Evolutionary conservation across 306 rosid species (phyloP), one percentile per base, ranked within the genome.

Genomic region (Cajanus cajan): DNA sequence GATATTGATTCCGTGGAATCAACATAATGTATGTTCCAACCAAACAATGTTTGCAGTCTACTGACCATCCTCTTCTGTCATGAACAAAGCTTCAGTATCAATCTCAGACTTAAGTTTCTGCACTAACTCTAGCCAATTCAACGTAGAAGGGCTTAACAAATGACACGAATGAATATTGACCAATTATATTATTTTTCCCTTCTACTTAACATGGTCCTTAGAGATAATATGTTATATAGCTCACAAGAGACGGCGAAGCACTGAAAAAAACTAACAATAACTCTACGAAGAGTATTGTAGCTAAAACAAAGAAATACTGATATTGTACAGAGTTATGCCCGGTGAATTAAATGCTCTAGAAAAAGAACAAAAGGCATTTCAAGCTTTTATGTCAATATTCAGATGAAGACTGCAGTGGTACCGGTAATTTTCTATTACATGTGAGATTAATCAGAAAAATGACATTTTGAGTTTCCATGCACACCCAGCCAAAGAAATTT

Each of bases 1-100:
- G 80, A 80, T 86, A 92, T 86, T 74, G 90, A 87, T 74, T 92
- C 92, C 0, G 98, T 89, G 76, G 97, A 87, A 82, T 92, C 93
- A 78, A 90, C 79, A 39, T 66, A 85, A 79, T 89, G 87, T 74
- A 94, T 89, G 71, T 85, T 81, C 98, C 97, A 94, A 66, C 88
- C 88, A 80, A 90, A 94, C 81, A 94, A 44, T 0, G 82, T 85
- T 65, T 89, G 90, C 80, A 94, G 86, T 68, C 95, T 91, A 75
- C 48, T 85, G 71, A 92, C 78, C 91, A 88, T 89, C 69, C 97
- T 86, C 84, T 90, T 90, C 98, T 92, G 94, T 34, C 78, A 77
- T 70, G 58, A 59, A 77, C 12, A 80, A 73, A 80, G 79, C 13
- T 78, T 74, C 74, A 28, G 50, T 45, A 45, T 84, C 39, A 85